Conservation (phyloP, 2,329 filamentous ascomycete species). For the Paecilomyces formosus region DNA sequence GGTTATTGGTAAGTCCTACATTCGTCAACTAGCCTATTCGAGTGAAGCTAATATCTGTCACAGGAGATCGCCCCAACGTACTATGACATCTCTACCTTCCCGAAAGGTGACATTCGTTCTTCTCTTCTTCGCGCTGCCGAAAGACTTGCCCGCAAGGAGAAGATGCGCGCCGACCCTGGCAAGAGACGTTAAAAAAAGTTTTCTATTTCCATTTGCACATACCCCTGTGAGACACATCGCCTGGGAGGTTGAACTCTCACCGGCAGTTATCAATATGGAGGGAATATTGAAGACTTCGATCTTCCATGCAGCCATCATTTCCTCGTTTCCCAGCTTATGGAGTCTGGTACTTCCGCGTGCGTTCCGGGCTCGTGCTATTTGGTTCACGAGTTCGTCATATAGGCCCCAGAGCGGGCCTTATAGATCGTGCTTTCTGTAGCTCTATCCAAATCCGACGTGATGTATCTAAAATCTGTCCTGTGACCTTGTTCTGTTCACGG, state of each 20-base stretch:
- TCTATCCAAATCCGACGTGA: neutral
- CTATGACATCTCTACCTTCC: conserved; percentile 78
- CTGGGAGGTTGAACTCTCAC: neutral
- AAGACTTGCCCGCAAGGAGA: conserved; percentile 48
- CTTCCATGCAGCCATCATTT: conserved; percentile 3
- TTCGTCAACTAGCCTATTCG: conserved; percentile 3
- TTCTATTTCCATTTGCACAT: neutral
- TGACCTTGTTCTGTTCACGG: neutral
- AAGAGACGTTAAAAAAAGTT: conserved; percentile 20
- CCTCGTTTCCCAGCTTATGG: neutral
- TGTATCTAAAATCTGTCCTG: neutral
- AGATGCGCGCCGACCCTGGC: conserved; percentile 32
- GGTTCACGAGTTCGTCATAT: too few relatives aligned
- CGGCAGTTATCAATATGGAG: neutral
- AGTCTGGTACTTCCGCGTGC: neutral
- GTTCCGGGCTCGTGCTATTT: neutral
- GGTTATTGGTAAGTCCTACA: conserved; percentile 67
- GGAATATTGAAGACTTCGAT: neutral
- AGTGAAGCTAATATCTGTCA: conserved; percentile 21
- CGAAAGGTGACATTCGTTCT: conserved; percentile 76
- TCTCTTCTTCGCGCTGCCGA: conserved; percentile 49
- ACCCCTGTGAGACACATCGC: neutral
- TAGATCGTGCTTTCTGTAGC: neutral
- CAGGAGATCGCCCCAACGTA: conserved; percentile 91
- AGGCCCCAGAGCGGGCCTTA: neutral